phyloP scores from a whole-genome alignment of 2,329 filamentous ascomycete species.

The Alternaria metachromatica region DNA sequence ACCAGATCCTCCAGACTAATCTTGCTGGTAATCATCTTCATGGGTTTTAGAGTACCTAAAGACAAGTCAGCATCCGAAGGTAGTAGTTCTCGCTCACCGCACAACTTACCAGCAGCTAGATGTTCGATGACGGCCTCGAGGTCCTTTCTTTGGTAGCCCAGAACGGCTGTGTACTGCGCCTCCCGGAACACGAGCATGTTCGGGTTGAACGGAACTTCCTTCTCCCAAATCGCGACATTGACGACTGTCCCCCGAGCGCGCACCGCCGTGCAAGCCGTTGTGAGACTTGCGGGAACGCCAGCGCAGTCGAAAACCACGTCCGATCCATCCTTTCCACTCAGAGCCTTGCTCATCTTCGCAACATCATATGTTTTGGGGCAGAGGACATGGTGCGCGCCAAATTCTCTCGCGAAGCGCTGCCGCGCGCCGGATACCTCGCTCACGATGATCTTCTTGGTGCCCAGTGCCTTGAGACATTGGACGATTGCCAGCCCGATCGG shows the following conservation, averaged over 20 bases:
- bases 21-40: constrained; percentile 66
- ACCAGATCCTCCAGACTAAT: constrained; percentile 64
- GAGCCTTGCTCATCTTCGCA: constrained; percentile 52
- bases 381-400: constrained; percentile 63
- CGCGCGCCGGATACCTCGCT: constrained; percentile 61
- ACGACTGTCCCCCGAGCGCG: constrained; percentile 64
- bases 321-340: constrained; percentile 60
- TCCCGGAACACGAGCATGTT: constrained; percentile 63
- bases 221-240: constrained; percentile 71
- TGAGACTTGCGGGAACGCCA: constrained; percentile 59
- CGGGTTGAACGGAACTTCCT: constrained; percentile 59
- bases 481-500: constrained; percentile 68
- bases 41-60: constrained; percentile 58
- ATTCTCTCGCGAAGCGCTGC: constrained; percentile 59
- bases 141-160: constrained; percentile 60
- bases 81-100: background rate
- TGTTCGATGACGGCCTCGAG: constrained; percentile 65
- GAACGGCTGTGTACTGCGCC: constrained; percentile 58
- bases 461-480: constrained; percentile 62
- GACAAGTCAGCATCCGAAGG: background rate
- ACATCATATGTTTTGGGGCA: constrained; percentile 61
- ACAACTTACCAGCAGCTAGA: constrained; percentile 45
- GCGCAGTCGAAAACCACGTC: constrained; percentile 69
- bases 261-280: constrained; percentile 56
- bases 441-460: constrained; percentile 63